Percentiles rank a stretch among this genome's conserved stretches.
These are phyloP conservation scores for Medicago truncatula DNA, from an alignment of 306 rosid genomes.

Conservation along the genomic window MtrunA17r5.0-ANR NC_053043.1:37104001-37104500, in stretches of 20 bases:
- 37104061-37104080: slow-evolving; percentile 91
- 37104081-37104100: slow-evolving; percentile 69
- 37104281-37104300: not conserved
- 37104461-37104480: slow-evolving; percentile 21
- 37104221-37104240: slow-evolving; percentile 6
- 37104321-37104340: slow-evolving; percentile 12
- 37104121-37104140: slow-evolving; percentile 35
- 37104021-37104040: slow-evolving; percentile 91
- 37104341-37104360: not conserved
- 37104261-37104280: not conserved
- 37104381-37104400: slow-evolving; percentile 1
- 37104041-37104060: slow-evolving; percentile 91
- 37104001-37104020: slow-evolving; percentile 98
- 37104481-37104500: slow-evolving; percentile 11
- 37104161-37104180: slow-evolving; percentile 19
- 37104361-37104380: not conserved
- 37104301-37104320: not conserved
- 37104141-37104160: slow-evolving; percentile 1
- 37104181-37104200: slow-evolving; percentile 18
- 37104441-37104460: not conserved
- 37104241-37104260: slow-evolving; percentile 6
- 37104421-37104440: not conserved
- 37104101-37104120: slow-evolving; percentile 45
- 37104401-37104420: slow-evolving; percentile 19
- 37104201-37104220: not conserved